These are phyloP conservation scores for Alternaria ethzedia DNA, from an alignment of 2,329 filamentous ascomycete genomes.

Conservation along the genomic window DNA sequence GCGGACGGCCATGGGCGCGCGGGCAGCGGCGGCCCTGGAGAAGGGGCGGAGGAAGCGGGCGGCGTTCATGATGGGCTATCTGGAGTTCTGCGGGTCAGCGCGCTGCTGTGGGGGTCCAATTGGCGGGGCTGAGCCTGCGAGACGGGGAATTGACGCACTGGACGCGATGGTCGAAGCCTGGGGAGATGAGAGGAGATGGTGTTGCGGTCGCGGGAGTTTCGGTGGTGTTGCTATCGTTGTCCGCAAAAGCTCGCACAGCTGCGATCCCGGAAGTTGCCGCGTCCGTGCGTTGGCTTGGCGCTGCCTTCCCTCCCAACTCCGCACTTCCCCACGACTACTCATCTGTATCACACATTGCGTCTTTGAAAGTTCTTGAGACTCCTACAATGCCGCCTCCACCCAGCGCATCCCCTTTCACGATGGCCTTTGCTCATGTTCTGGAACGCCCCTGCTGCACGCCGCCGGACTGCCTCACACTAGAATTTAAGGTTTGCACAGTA, in stretches of 20 bases:
- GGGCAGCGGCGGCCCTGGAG: conserved; percentile 48
- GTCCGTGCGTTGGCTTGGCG: conserved; percentile 30
- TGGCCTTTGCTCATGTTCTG: background rate
- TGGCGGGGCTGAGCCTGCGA: conserved; percentile 22
- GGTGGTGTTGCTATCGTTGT: conserved; percentile 31
- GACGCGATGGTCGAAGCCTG: conserved; percentile 34
- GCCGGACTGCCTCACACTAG: background rate
- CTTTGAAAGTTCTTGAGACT: background rate
- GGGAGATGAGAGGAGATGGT: conserved; percentile 45
- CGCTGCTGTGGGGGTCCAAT: conserved; percentile 35
- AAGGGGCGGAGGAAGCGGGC: conserved; percentile 51
- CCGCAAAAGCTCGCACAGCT: conserved; percentile 41
- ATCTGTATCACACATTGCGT: background rate
- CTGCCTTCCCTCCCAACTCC: background rate
- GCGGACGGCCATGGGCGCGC: conserved; percentile 45
- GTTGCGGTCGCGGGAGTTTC: conserved; percentile 34
- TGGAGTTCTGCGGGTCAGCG: conserved; percentile 38
- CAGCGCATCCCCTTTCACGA: background rate
- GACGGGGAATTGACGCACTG: conserved; percentile 38
- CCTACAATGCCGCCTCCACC: background rate
- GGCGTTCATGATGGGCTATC: conserved; percentile 51
- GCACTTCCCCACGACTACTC: background rate
- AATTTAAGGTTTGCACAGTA: background rate
- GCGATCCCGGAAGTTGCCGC: conserved; percentile 28
- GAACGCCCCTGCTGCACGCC: background rate